These are phyloP conservation scores for Fusarium papillatum DNA, from an alignment of 2,329 filamentous ascomycete genomes.

Conservation along the genomic window DNA sequence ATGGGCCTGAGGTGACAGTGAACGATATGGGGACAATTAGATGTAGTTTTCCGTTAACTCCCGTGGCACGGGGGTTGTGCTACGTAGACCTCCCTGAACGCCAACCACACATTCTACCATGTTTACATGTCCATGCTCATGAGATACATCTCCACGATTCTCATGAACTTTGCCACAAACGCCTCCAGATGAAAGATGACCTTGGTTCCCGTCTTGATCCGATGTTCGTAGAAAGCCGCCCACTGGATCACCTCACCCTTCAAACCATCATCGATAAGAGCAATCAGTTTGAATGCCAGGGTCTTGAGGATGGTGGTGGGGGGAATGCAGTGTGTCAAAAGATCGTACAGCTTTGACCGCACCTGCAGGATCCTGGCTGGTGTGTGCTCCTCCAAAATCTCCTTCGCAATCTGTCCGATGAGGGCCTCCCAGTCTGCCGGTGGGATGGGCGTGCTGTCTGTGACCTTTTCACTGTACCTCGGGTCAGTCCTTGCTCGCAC, in stretches of 20 bases:
- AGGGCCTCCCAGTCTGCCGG: slow-evolving; percentile 98
- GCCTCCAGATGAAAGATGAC: slow-evolving; percentile 98
- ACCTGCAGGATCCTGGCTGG: slow-evolving; percentile 90
- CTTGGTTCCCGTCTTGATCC: slow-evolving; percentile 92
- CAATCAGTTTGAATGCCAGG: slow-evolving; percentile 92
- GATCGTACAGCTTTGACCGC: slow-evolving; percentile 94
- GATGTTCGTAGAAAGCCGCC: slow-evolving; percentile 97
- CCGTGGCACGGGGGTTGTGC: slow-evolving; percentile 15
- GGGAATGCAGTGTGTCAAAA: slow-evolving; percentile 97
- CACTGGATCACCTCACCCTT: slow-evolving; percentile 95
- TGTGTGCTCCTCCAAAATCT: slow-evolving; percentile 95
- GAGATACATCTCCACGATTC: slow-evolving; percentile 89
- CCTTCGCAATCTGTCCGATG: slow-evolving; percentile 89
- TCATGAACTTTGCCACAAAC: slow-evolving; percentile 99
- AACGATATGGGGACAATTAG: not conserved
- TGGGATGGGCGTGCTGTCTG: slow-evolving; percentile 89
- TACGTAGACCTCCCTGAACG: slow-evolving; percentile 42
- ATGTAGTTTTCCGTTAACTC: slow-evolving; percentile 21
- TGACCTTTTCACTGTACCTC: slow-evolving; percentile 82
- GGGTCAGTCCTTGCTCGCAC: slow-evolving; percentile 45
- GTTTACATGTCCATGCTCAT: slow-evolving; percentile 85
- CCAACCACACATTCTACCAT: slow-evolving; percentile 24
- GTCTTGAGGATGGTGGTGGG: slow-evolving; percentile 95
- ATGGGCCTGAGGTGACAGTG: not conserved
- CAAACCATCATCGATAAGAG: slow-evolving; percentile 87